Evolutionary conservation across 1,284 basidiomycete genomes (phyloP).

Genomic region (Chiua sp.): DNA sequence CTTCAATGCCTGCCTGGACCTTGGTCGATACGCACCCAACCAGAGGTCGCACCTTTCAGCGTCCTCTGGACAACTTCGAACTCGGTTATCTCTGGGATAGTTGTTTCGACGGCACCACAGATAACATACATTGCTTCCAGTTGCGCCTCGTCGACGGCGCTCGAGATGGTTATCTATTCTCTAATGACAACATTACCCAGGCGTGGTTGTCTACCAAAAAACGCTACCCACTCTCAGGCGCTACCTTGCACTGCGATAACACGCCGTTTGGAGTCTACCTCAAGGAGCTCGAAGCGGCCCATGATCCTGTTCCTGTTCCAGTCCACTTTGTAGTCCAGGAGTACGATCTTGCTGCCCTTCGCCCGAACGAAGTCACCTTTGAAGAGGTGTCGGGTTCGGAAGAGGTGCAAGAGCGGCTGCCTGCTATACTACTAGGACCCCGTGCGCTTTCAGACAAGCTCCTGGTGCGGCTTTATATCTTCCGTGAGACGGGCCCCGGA

Average conservation of each 20-base stretch:
- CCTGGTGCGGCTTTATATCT: not conserved
- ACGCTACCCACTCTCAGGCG: not conserved
- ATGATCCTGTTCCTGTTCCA: not conserved
- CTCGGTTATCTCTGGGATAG: no score
- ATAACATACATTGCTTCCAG: no score
- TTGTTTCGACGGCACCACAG: no score
- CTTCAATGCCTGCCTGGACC: no score
- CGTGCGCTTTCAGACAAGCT: not conserved
- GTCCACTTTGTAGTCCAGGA: not conserved
- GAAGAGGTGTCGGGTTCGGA: not conserved
- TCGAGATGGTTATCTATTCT: no score
- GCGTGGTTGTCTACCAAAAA: constrained; percentile 21
- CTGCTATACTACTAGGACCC: not conserved
- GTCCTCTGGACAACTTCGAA: no score
- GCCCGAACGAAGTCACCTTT: not conserved
- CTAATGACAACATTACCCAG: not conserved
- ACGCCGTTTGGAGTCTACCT: not conserved
- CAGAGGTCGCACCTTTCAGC: no score
- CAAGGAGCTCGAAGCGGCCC: not conserved
- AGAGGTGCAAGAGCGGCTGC: not conserved
- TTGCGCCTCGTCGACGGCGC: no score
- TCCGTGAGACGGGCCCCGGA: no score
- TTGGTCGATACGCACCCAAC: no score
- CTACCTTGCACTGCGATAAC: not conserved
- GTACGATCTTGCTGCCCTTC: not conserved